Evolutionary conservation across 257 asterid genomes (phyloP), one percentile per base, ranked within the genome.

Genomic region (Salvia hispanica): DNA sequence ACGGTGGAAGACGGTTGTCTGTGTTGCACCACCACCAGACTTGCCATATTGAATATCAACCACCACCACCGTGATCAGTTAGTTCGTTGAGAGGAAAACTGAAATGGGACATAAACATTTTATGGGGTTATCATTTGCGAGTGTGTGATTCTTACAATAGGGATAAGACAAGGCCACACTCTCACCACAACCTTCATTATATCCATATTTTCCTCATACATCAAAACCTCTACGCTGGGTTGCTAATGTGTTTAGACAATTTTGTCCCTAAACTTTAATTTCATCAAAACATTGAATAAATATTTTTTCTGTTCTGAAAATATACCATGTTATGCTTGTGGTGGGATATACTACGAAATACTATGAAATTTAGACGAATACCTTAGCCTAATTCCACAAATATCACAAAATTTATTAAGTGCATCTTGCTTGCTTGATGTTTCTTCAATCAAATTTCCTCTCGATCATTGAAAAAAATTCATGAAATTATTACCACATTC

Each of bases 81-180:
- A 40, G 66, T 74, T 70, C 62, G 31, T 25, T 25, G 31, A 25
- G 31, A 25, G 31, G 2, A 25, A 25, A 2, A 11, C 7, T n/a
- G 31, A 66, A 74, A 76, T 67, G 74, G 76, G 82, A 42, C 63
- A 15, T 66, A 68, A 65, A 65, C 66, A 61, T 71, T 47, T 1
- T 60, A 18, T 76, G 68, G 67, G 68, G 21, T 55, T 76, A 74
- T 73, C 50, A 74, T 61, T 59, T 71, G 67, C 12, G 33, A 40
- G 54, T 64, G 76, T 79, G 79, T 77, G 82, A 79, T 83, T 87
- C 90, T 81, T 79, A 86, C 83, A 79, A 82, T 76, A 50, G 76
- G 81, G 96, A 90, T 92, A 92, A 90, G 96, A 80, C 76, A 72
- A 71, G 82, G 88, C 84, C 80, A 79, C 83, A 72, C 86, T 58